phyloP scores from a whole-genome alignment of 2,329 filamentous ascomycete species.

The Phaeosphaeriaceae sp. region DNA sequence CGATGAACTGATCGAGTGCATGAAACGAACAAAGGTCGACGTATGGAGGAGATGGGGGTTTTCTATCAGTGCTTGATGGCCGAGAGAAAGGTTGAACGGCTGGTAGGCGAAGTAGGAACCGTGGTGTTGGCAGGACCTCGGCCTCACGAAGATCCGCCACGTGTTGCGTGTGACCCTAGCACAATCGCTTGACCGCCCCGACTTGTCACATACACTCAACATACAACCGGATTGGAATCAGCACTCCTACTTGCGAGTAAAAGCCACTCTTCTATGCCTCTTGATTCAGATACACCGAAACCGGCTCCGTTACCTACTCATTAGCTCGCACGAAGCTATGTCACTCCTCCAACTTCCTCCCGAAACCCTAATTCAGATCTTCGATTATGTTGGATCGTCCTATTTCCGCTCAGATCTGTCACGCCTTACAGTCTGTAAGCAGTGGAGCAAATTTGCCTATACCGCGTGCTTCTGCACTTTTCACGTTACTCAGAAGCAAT shows the following conservation, averaged over 20 bases:
- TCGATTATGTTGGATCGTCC: constrained; percentile 25
- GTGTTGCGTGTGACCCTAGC: no score
- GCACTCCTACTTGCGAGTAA: constrained; percentile 4
- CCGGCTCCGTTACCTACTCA: constrained; percentile 15
- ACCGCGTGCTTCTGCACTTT: constrained; percentile 26
- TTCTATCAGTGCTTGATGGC: no score
- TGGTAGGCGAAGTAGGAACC: no score
- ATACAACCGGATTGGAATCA: no score
- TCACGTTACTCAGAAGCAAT: constrained; percentile 22
- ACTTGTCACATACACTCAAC: neutral
- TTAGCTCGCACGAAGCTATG: constrained; percentile 22
- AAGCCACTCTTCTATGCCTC: neutral
- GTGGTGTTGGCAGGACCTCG: no score
- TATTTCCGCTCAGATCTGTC: constrained; percentile 28
- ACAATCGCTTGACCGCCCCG: no score
- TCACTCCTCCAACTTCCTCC: constrained; percentile 26
- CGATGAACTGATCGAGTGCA: no score
- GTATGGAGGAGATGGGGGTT: no score
- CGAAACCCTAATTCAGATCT: constrained; percentile 25
- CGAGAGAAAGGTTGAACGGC: no score
- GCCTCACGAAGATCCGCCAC: no score
- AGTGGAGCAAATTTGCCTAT: constrained; percentile 26
- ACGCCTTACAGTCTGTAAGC: constrained; percentile 29
- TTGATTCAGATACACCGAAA: constrained; percentile 7
- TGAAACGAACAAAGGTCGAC: no score